Conservation (phyloP, 371 early-diverging fungal species). For the Haplosporangium sp. region DNA sequence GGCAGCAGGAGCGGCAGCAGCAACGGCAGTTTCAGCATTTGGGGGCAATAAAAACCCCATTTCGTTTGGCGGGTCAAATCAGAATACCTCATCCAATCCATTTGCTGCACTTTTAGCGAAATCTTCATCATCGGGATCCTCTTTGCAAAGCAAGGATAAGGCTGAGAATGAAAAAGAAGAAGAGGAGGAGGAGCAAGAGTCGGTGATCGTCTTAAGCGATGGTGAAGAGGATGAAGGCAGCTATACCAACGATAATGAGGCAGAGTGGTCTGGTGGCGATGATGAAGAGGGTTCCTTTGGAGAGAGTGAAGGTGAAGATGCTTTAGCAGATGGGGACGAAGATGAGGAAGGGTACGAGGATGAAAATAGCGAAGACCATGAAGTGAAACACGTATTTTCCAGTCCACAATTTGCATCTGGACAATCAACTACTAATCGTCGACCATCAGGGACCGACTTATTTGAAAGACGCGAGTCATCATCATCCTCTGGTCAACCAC, state of each 20-base stretch:
- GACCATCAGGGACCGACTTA: neutral
- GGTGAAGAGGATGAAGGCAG: neutral
- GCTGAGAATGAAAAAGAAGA: neutral
- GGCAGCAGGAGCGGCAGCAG: neutral
- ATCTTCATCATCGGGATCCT: neutral
- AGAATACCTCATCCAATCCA: neutral
- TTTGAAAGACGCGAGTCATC: conserved; percentile 1
- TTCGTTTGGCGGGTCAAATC: neutral
- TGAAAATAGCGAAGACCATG: neutral
- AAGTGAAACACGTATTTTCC: neutral
- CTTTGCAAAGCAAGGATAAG: neutral
- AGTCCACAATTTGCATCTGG: neutral
- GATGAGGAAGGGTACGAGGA: neutral
- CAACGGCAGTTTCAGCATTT: neutral
- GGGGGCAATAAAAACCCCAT: neutral
- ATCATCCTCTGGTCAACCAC: neutral
- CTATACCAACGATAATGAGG: neutral
- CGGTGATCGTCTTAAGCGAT: neutral
- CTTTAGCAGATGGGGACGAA: neutral
- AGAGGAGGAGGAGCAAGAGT: neutral
- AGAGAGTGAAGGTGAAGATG: neutral
- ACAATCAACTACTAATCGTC: neutral
- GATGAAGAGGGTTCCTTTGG: neutral
- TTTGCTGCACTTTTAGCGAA: neutral
- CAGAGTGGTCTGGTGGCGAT: neutral